Evolutionary conservation across 768 basidiomycete genomes (phyloP), one percentile per base, ranked within the genome.

Genomic region (Bullera alba): DNA sequence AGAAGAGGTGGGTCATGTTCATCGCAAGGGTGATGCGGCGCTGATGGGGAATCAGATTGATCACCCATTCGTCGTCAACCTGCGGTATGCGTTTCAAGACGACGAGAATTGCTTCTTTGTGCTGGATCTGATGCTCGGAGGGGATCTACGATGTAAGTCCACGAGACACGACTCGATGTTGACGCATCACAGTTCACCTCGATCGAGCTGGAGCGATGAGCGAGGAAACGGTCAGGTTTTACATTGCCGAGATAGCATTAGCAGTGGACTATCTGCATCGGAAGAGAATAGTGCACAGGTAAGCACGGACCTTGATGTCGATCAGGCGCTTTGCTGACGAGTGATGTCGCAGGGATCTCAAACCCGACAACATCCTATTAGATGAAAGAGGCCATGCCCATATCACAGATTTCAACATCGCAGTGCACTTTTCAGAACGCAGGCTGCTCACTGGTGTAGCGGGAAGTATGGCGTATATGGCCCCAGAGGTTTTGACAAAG

Each of bases 381-480:
- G 93, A 97, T 72, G 81, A 85, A n/a, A 75, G 78, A 65, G 95
- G 95, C 0, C 92, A 99, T 68, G 93, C 88, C 1, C 93, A 97
- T 68, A 77, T 99, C 62, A 97, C 95, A 7, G 95, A 99, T 75
- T 95, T 99, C 77, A 99, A 99, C 66, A 91, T 99, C 58, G 95
- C 93, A 21, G 93, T 97, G 6, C 93, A 97, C 72, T 96, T 90
- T 70, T 93, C 92, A 10, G 86, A 88, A 53, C 79, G 84, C 46
- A 80, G 92, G 29, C 65, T 86, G 54, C 84, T 97, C 72, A 90
- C 87, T 0, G 89, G 87, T 53, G 86, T 99, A 15, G 93, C 95
- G 5, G 95, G 95, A 3, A 91, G 87, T 65, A 92, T 99, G 89
- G 93, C 95, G 0, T 99, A 99, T 75, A 99, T 99, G 95, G 77